Percentiles rank a stretch among this genome's conserved stretches.
phyloP scores from a whole-genome alignment of 768 basidiomycete species.

The Termitomyces sp. region DNA sequence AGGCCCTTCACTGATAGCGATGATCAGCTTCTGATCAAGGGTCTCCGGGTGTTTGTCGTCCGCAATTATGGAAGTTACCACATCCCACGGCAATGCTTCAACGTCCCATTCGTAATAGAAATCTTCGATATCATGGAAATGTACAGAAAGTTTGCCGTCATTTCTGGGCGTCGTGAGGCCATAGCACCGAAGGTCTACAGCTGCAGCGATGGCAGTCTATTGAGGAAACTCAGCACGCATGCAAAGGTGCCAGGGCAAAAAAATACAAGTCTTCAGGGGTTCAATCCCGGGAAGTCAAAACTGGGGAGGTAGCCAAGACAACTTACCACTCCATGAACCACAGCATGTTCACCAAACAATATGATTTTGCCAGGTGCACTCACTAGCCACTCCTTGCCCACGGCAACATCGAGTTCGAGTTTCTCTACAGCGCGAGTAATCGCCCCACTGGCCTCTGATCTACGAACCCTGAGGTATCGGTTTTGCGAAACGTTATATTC shows the following conservation, averaged over 20 bases:
- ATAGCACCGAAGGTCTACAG: conserved; percentile 94
- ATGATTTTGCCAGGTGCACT: conserved; percentile 98
- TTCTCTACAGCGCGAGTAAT: conserved; percentile 63
- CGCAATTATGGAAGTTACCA: conserved; percentile 46
- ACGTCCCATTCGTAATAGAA: conserved; percentile 82
- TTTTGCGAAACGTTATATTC: conserved; percentile 48
- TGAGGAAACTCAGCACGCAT: conserved; percentile 10
- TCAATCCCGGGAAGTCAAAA: neutral
- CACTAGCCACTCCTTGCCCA: conserved; percentile 67
- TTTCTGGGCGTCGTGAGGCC: conserved; percentile 71
- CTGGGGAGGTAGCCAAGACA: conserved; percentile 3
- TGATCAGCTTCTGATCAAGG: conserved; percentile 69
- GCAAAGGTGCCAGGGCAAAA: conserved; percentile 5
- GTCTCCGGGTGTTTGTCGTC: conserved; percentile 53
- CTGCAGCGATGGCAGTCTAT: conserved; percentile 91
- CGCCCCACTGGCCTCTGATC: conserved; percentile 29
- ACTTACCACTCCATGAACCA: conserved; percentile 93
- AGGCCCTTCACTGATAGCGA: conserved; percentile 53
- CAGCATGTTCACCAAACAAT: conserved; percentile 97
- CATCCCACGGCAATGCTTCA: conserved; percentile 72
- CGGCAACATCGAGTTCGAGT: conserved; percentile 36
- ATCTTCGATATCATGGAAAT: conserved; percentile 72
- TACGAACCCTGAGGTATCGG: conserved; percentile 33
- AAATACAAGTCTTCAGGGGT: conserved; percentile 2
- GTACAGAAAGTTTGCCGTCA: conserved; percentile 68